Conservation (phyloP, 2,329 filamentous ascomycete species). For the Trichophyton verrucosum region DNA sequence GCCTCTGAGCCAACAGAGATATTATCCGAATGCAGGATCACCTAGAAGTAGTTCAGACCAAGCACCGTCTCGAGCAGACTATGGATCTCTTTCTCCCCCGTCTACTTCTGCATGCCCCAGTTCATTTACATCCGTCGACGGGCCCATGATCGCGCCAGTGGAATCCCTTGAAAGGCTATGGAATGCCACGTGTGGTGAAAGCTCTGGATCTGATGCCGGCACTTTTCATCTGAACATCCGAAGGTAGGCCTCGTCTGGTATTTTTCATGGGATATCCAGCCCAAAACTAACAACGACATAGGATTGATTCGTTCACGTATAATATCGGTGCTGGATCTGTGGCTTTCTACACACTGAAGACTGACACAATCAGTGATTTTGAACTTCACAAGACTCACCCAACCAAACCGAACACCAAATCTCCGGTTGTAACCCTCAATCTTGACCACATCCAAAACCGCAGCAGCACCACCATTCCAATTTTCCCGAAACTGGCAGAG, state of each 20-base stretch:
- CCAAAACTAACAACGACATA: slow-evolving; percentile 15
- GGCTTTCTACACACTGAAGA: slow-evolving; percentile 36
- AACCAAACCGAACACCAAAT: slow-evolving; percentile 26
- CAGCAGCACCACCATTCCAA: slow-evolving; percentile 22
- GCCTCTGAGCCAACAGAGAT: slow-evolving; percentile 26
- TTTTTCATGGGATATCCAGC: neutral
- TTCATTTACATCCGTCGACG: neutral
- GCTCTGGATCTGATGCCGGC: slow-evolving; percentile 21
- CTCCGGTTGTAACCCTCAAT: slow-evolving; percentile 33
- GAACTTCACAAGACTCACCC: slow-evolving; percentile 33
- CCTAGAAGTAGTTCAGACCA: neutral
- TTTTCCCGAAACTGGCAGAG: slow-evolving; percentile 39
- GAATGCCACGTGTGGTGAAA: slow-evolving; percentile 36
- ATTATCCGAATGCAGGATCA: slow-evolving; percentile 20
- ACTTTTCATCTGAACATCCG: slow-evolving; percentile 31
- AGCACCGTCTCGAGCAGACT: neutral
- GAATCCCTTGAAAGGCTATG: slow-evolving; percentile 32
- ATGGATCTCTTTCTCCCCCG: slow-evolving; percentile 17
- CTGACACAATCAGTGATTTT: slow-evolving; percentile 32
- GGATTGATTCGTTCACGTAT: slow-evolving; percentile 31
- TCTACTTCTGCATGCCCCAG: neutral
- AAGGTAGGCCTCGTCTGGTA: slow-evolving; percentile 22
- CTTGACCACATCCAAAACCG: slow-evolving; percentile 24
- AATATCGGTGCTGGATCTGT: slow-evolving; percentile 30
- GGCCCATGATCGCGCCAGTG: slow-evolving; percentile 25